phyloP scores from a whole-genome alignment of 73 alveolate genomes.

The Tetrahymena elliotti region DNA sequence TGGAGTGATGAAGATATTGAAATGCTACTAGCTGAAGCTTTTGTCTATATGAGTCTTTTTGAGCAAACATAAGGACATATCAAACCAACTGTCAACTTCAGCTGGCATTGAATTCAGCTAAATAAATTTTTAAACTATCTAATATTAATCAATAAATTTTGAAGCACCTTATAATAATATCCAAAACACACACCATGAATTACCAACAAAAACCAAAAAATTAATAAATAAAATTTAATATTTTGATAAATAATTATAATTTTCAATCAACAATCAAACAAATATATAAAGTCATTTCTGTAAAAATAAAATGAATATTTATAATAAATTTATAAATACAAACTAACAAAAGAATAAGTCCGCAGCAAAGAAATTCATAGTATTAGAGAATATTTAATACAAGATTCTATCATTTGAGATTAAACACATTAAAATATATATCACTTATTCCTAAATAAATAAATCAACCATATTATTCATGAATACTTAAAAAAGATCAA shows the following conservation, averaged over 20 bases:
- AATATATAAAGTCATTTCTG: not conserved
- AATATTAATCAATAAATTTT: no score
- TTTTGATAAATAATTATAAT: no score
- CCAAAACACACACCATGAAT: not conserved
- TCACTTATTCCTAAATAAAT: no score
- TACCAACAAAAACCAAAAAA: not conserved
- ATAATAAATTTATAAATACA: not conserved
- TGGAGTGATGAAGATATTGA: conserved; percentile 34
- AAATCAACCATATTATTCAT: no score
- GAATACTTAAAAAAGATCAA: not conserved
- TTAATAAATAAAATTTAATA: no score
- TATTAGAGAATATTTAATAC: not conserved
- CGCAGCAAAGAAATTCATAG: not conserved
- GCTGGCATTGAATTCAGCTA: not conserved
- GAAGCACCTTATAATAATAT: not conserved
- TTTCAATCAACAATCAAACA: not conserved
- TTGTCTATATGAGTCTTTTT: conserved; percentile 3
- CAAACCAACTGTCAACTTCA: not conserved
- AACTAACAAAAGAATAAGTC: no score
- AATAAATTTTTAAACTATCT: no score
- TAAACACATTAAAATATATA: no score
- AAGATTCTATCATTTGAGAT: no score
- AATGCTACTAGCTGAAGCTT: conserved; percentile 31
- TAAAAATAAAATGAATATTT: not conserved
- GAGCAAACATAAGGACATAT: not conserved